Evolutionary conservation across 2,329 filamentous ascomycete genomes (phyloP).

Genomic region (Nemania sp.): DNA sequence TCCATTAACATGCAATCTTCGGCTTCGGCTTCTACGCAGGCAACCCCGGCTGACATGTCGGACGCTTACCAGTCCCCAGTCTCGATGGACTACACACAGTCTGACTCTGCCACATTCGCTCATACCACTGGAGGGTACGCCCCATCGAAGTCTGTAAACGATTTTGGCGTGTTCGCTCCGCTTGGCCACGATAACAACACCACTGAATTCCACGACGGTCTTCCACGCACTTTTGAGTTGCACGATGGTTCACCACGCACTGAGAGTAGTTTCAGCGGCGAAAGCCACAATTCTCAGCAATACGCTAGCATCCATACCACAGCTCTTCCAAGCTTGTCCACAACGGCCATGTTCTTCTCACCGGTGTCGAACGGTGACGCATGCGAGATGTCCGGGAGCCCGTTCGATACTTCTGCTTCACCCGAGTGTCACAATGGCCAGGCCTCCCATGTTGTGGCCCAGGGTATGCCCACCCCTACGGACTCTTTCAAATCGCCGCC

Average conservation of each 20-base stretch:
- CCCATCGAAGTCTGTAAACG: constrained; percentile 25
- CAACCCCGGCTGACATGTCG: constrained; percentile 20
- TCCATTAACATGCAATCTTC: constrained; percentile 22
- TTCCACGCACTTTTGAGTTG: background rate
- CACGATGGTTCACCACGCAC: constrained; percentile 31
- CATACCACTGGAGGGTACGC: constrained; percentile 22
- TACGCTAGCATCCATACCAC: constrained; percentile 28
- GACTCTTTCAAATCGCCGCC: constrained; percentile 53
- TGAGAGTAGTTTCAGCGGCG: constrained; percentile 28
- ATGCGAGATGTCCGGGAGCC: constrained; percentile 25
- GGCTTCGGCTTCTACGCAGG: no score
- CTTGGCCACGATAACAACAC: constrained; percentile 5
- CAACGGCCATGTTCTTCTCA: constrained; percentile 29
- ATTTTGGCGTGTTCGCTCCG: constrained; percentile 25
- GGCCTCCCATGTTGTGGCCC: constrained; percentile 19
- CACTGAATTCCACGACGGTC: constrained; percentile 13
- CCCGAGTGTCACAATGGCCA: constrained; percentile 23
- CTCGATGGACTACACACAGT: constrained; percentile 28
- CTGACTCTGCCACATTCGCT: constrained; percentile 24
- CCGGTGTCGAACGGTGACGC: constrained; percentile 26
- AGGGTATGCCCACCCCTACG: constrained; percentile 34
- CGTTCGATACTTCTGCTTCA: constrained; percentile 23
- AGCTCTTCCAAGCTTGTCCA: constrained; percentile 24
- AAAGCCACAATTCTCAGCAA: constrained; percentile 26
- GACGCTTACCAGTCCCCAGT: constrained; percentile 33